A percentile compares a stretch with the other conserved stretches of the same genome.
Evolutionary conservation across 2,329 filamentous ascomycete species (phyloP).

Genomic region (Pestalotiopsis sp.): DNA sequence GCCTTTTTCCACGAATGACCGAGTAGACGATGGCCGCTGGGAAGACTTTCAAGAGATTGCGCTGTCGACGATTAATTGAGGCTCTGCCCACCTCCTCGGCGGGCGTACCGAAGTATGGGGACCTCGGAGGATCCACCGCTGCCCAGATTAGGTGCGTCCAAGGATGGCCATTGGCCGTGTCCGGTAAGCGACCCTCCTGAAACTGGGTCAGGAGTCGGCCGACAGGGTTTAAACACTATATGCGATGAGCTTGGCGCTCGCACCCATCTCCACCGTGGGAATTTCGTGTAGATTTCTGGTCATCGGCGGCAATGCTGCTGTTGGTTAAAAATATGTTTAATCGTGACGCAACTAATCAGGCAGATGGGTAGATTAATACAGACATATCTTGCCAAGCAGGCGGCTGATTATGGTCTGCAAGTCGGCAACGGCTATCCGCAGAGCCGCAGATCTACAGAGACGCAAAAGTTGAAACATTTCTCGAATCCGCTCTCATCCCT

Average conservation of each 20-base stretch:
- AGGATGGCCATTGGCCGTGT: neutral
- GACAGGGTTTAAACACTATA: slow-evolving; percentile 11
- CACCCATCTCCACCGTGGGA: neutral
- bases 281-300: neutral
- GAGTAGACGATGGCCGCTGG: neutral
- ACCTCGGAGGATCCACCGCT: neutral
- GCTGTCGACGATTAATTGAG: slow-evolving; percentile 11
- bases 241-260: slow-evolving; percentile 3
- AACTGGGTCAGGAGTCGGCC: neutral
- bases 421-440: neutral
- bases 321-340: neutral
- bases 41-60: slow-evolving; percentile 2
- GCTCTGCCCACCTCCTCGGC: slow-evolving; percentile 1
- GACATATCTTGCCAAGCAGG: neutral
- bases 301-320: neutral
- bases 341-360: neutral
- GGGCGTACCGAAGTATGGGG: slow-evolving; percentile 6
- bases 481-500: neutral
- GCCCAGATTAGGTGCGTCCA: neutral
- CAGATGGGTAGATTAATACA: too few species aligned
- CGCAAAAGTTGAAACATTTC: neutral
- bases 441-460: neutral
- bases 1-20: slow-evolving; percentile 10
- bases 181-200: slow-evolving; percentile 6
- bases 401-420: neutral